phyloP scores from a whole-genome alignment of 2,329 filamentous ascomycete genomes.

The Beauveria scarabaeidicola region DNA sequence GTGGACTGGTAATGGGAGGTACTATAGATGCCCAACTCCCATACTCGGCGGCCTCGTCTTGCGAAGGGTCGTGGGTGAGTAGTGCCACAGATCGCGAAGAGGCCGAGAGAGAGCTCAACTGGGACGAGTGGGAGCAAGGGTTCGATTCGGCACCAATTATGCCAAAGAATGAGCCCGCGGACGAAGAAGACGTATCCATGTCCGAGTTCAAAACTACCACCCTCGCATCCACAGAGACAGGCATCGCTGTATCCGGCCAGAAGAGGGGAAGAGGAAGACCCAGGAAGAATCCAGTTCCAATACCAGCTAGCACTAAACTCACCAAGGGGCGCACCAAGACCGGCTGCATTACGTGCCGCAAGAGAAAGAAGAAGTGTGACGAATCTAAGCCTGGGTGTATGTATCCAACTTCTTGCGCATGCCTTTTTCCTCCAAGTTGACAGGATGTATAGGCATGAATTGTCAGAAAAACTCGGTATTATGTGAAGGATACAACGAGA shows the following conservation, averaged over 20 bases:
- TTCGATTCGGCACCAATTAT: conserved; percentile 37
- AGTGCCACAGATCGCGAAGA: conserved; percentile 33
- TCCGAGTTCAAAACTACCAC: conserved; percentile 40
- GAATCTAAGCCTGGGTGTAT: conserved; percentile 59
- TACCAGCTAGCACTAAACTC: conserved; percentile 55
- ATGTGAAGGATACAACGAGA: conserved; percentile 83
- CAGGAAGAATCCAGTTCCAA: conserved; percentile 65
- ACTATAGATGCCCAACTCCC: not conserved
- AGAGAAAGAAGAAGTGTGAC: conserved; percentile 65
- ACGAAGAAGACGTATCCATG: conserved; percentile 44
- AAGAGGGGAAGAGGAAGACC: conserved; percentile 72
- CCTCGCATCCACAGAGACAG: conserved; percentile 16
- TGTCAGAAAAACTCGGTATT: conserved; percentile 90
- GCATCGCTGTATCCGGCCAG: conserved; percentile 18
- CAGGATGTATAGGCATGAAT: conserved; percentile 56
- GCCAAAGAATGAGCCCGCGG: conserved; percentile 49
- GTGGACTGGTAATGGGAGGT: conserved; percentile 31
- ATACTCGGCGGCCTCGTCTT: conserved; percentile 38
- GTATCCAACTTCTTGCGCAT: conserved; percentile 17
- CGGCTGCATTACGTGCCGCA: conserved; percentile 59
- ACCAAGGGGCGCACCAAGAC: conserved; percentile 70
- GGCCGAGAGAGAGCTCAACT: not conserved
- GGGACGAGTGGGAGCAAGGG: conserved; percentile 34
- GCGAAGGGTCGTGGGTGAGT: conserved; percentile 28
- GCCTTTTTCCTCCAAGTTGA: conserved; percentile 1